Percentiles rank a stretch among this genome's conserved stretches.
Evolutionary conservation across 768 basidiomycete genomes (phyloP).

Genomic region (Leucosporidium yakuticum): DNA sequence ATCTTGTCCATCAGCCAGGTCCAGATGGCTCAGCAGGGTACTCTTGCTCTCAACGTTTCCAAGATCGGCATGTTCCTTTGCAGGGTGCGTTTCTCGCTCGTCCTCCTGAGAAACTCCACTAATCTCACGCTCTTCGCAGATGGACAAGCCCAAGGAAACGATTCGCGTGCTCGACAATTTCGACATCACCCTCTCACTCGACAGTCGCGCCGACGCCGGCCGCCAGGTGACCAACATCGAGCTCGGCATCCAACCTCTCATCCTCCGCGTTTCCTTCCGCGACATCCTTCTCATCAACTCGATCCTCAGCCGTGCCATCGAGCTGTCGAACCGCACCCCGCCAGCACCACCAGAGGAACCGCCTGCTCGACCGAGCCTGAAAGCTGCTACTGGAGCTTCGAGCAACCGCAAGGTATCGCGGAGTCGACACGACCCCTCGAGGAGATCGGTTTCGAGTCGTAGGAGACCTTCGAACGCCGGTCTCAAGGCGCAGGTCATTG

Average conservation of each 20-base stretch:
- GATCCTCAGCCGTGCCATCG: slow-evolving; percentile 79
- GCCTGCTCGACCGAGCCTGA: slow-evolving; percentile 32
- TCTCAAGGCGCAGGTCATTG: slow-evolving; percentile 29
- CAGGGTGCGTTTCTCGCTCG: slow-evolving; percentile 2
- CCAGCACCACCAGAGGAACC: neutral
- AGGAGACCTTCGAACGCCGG: neutral
- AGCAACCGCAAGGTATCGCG: slow-evolving; percentile 17
- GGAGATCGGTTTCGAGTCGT: neutral
- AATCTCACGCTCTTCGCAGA: slow-evolving; percentile 44
- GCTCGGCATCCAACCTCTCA: slow-evolving; percentile 68
- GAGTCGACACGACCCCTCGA: neutral
- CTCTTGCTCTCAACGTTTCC: slow-evolving; percentile 70
- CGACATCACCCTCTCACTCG: slow-evolving; percentile 77
- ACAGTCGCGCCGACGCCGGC: slow-evolving; percentile 56
- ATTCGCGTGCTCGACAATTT: slow-evolving; percentile 91
- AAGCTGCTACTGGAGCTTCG: neutral
- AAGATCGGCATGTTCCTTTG: slow-evolving; percentile 89
- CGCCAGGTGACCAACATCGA: slow-evolving; percentile 74
- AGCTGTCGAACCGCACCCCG: slow-evolving; percentile 53
- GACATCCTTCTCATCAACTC: slow-evolving; percentile 83
- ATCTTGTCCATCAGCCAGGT: slow-evolving; percentile 75
- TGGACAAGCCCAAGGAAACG: slow-evolving; percentile 74
- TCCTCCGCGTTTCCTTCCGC: slow-evolving; percentile 90
- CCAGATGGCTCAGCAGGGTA: slow-evolving; percentile 83
- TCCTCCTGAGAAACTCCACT: neutral